phyloP scores from a whole-genome alignment of 192 early-diverging fungal genomes.

The Jimgerdemannia flammicorona region DNA sequence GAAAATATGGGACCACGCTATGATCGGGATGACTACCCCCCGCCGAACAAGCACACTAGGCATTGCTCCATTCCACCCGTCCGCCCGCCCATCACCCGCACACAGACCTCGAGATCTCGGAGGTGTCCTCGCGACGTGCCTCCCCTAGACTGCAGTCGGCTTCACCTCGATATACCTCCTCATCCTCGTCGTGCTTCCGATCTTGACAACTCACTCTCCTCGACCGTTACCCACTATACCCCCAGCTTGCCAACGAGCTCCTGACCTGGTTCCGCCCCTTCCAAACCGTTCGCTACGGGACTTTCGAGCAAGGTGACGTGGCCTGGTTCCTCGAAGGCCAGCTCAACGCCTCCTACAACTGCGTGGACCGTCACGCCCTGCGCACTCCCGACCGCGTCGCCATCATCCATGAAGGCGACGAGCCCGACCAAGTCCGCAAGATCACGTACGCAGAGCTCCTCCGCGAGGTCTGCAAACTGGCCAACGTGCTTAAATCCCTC shows the following conservation, averaged over 20 bases:
- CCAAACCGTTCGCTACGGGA: constrained; percentile 63
- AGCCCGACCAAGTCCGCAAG: constrained; percentile 70
- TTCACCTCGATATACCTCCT: too few relatives aligned
- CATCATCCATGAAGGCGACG: constrained; percentile 88
- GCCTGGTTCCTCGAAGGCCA: constrained; percentile 92
- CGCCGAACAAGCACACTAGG: too few relatives aligned
- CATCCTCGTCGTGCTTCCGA: not conserved
- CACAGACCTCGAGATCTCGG: too few relatives aligned
- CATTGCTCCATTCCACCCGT: too few relatives aligned
- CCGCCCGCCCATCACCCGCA: too few relatives aligned
- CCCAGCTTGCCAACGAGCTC: constrained; percentile 68
- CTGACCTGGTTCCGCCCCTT: constrained; percentile 84
- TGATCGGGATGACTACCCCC: too few relatives aligned
- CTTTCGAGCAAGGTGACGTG: constrained; percentile 80
- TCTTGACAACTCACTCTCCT: not conserved
- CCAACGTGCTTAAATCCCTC: constrained; percentile 79
- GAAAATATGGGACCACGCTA: not conserved
- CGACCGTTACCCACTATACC: not conserved
- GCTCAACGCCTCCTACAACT: constrained; percentile 94
- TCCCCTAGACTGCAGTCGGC: too few relatives aligned
- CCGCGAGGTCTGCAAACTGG: constrained; percentile 76
- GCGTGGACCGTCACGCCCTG: constrained; percentile 89
- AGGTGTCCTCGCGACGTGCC: too few relatives aligned
- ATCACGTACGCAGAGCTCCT: constrained; percentile 87
- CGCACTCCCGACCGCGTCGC: constrained; percentile 75